These are phyloP conservation scores for Ophiostoma himal-ulmi DNA, from an alignment of 2,329 filamentous ascomycete species.

Conservation along the genomic window DNA sequence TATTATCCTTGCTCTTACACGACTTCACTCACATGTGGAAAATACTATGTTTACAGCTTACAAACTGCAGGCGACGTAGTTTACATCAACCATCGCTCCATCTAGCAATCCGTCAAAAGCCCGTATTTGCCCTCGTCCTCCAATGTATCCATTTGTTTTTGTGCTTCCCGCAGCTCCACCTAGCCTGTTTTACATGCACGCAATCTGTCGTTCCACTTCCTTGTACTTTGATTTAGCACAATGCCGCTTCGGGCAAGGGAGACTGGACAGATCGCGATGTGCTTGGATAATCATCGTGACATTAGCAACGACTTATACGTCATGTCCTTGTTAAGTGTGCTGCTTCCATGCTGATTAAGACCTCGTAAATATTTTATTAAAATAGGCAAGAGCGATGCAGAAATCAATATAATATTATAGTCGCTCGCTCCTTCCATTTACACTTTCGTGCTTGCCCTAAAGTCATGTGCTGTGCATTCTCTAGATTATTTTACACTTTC, in stretches of 20 bases:
- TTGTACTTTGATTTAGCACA: background rate
- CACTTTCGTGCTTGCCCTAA: background rate
- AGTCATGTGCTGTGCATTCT: background rate
- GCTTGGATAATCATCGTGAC: background rate
- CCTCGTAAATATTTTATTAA: background rate
- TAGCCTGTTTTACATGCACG: slow-evolving; percentile 3
- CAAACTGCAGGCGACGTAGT: background rate
- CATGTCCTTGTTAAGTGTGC: background rate
- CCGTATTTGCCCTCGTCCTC: background rate
- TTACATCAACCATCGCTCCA: background rate
- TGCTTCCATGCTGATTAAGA: background rate
- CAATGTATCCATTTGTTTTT: background rate
- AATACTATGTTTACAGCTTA: background rate
- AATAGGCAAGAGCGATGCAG: background rate
- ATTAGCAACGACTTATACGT: background rate
- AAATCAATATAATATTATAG: background rate
- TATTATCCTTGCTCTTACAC: background rate
- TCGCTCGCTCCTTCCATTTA: background rate
- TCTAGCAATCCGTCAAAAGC: background rate
- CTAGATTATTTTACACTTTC: background rate
- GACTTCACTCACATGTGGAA: background rate
- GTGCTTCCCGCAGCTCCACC: slow-evolving; percentile 10
- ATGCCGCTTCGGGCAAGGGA: background rate
- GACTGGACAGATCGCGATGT: slow-evolving; percentile 8
- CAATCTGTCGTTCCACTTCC: slow-evolving; percentile 6